Evolutionary conservation across 2,329 filamentous ascomycete genomes (phyloP).

Genomic region (Aspergillus sp.): DNA sequence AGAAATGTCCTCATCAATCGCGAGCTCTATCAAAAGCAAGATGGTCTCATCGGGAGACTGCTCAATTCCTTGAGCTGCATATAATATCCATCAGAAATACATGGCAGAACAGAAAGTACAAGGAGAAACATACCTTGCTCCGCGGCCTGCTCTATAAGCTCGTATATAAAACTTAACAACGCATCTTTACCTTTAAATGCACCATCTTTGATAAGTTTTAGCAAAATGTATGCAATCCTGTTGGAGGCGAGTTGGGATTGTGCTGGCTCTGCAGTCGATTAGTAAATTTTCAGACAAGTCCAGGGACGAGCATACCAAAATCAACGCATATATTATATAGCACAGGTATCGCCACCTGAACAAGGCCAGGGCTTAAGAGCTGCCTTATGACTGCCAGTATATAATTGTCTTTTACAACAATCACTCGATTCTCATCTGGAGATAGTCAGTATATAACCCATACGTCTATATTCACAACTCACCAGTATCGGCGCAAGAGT

Average conservation of each 20-base stretch:
- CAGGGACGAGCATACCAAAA: slow-evolving; percentile 27
- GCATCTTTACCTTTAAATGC: slow-evolving; percentile 26
- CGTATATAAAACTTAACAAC: slow-evolving; percentile 33
- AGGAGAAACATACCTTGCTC: slow-evolving; percentile 30
- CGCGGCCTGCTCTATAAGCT: slow-evolving; percentile 34
- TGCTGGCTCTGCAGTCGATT: slow-evolving; percentile 30
- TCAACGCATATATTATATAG: slow-evolving; percentile 44
- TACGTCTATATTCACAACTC: slow-evolving; percentile 4
- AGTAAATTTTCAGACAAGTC: slow-evolving; percentile 6
- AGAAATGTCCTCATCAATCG: slow-evolving; percentile 18
- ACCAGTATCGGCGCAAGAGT: slow-evolving; percentile 43
- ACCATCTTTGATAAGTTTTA: slow-evolving; percentile 30
- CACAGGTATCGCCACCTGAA: slow-evolving; percentile 38
- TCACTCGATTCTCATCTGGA: slow-evolving; percentile 38
- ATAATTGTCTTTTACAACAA: slow-evolving; percentile 35
- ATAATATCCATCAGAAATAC: neutral
- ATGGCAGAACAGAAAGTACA: neutral
- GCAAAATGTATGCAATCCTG: slow-evolving; percentile 30
- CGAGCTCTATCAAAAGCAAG: slow-evolving; percentile 28
- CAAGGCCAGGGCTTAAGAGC: slow-evolving; percentile 28
- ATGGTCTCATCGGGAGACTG: slow-evolving; percentile 31
- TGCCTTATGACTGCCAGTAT: slow-evolving; percentile 33
- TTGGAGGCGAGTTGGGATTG: slow-evolving; percentile 34
- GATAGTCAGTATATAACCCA: slow-evolving; percentile 8
- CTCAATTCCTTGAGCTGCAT: slow-evolving; percentile 29